Base-by-base conservation (phyloP, 306 rosid genomes). In the Vigna angularis region DNA sequence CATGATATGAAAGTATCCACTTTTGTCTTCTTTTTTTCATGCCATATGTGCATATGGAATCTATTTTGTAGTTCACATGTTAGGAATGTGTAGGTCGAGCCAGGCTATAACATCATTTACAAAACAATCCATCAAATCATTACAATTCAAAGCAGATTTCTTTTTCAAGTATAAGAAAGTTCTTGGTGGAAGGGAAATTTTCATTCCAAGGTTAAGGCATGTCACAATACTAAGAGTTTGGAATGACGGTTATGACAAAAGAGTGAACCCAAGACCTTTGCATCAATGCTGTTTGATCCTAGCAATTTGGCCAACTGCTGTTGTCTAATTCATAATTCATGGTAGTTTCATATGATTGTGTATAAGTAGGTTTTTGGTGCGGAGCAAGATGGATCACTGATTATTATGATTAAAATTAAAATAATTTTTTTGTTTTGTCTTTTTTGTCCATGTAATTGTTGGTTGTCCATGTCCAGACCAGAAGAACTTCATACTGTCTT, bases 101-200 rank as follows among this genome's bases (percentile, higher is more conserved):
- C 11, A 36, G 80, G 42, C n/a, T 63, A 62, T 52, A 30, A 48
- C 38, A 8, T 30, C 66, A 38, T 20, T 65, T 66, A 38, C 74
- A 9, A 64, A 50, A 40, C 55, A 66, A 68, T 16, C 66, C 7
- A 65, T 51, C 65, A 9, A 51, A 64, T 16, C 47, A 62, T 50
- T 70, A 20, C 51, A 20, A 7, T 49, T 34, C 11, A 0, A 36
- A 7, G 24, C 51, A 13, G 22, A 36, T 55, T 16, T 45, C 1
- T 11, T 57, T 65, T 40, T 5, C 32, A 11, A 11, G 62, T 71
- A 12, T 18, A 6, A 70, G 30, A 70, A 68, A 49, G 28, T 70
- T 17, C 11, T 17, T 3, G 50, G 65, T 16, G 76, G 18, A 9
- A 36, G 30, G 28, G 16, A 69, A 28, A 26, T 69, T 69, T 14